phyloP scores from a whole-genome alignment of 805 yeast species.

The Saturnispora galanensis region DNA sequence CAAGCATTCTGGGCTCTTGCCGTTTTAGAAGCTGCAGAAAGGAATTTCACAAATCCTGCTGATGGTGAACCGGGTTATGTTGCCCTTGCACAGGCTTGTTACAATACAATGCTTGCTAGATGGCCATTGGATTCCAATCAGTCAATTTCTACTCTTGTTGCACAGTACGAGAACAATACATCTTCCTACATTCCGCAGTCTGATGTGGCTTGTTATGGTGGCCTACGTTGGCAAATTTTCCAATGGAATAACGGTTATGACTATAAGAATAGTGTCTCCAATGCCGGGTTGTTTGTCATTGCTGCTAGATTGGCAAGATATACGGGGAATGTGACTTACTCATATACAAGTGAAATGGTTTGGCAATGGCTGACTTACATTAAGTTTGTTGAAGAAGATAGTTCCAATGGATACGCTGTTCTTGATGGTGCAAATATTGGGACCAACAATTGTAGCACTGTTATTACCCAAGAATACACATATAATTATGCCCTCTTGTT shows the following conservation, averaged over 20 bases:
- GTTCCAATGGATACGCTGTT: constrained; percentile 27
- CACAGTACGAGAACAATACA: no score
- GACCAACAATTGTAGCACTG: constrained; percentile 35
- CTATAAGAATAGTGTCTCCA: constrained; percentile 82
- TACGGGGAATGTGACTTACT: constrained; percentile 61
- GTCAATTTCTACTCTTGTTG: no score
- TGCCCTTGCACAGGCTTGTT: constrained; percentile 71
- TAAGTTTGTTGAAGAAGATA: constrained; percentile 18
- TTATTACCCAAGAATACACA: constrained; percentile 49
- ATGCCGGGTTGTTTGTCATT: constrained; percentile 69
- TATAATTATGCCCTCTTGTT: constrained; percentile 62
- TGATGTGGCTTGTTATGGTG: constrained; percentile 51
- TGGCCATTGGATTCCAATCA: constrained; percentile 34
- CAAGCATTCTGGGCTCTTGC: constrained; percentile 91
- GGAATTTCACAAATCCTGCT: constrained; percentile 72
- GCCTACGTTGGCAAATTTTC: constrained; percentile 88
- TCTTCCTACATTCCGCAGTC: constrained; percentile 27
- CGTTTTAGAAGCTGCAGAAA: constrained; percentile 75
- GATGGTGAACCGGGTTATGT: constrained; percentile 42
- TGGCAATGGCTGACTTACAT: constrained; percentile 51
- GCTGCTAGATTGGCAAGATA: constrained; percentile 80
- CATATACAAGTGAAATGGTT: constrained; percentile 62
- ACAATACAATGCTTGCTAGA: constrained; percentile 70
- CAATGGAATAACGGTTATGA: constrained; percentile 82
- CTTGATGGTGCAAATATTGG: constrained; percentile 51